Evolutionary conservation across 805 yeast genomes (phyloP).

Genomic region (Lipomyces starkeyi): DNA sequence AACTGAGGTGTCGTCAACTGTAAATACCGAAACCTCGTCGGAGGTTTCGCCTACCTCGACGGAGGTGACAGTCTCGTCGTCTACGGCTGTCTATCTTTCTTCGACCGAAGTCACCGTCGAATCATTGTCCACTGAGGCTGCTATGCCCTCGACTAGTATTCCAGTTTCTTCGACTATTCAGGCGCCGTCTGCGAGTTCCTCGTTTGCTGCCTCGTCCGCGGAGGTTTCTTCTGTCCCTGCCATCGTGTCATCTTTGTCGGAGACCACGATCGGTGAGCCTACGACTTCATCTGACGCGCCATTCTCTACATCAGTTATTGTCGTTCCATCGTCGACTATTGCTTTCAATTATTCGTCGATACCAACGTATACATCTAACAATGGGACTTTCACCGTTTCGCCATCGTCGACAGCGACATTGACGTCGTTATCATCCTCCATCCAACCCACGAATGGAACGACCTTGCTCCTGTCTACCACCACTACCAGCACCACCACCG

Average conservation of each 20-base stretch:
- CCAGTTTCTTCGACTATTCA: background rate
- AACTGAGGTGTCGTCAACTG: background rate
- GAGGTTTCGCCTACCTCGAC: background rate
- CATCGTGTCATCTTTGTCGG: background rate
- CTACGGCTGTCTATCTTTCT: background rate
- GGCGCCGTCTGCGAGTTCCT: background rate
- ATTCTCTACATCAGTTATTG: background rate
- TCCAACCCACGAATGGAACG: background rate
- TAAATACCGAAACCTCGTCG: no score
- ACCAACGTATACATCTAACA: background rate
- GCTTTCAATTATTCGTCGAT: background rate
- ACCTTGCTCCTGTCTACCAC: slow-evolving; percentile 15
- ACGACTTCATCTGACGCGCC: background rate
- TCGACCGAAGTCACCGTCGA: background rate
- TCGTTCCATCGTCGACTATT: slow-evolving; percentile 2
- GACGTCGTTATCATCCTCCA: background rate
- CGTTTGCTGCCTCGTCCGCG: background rate
- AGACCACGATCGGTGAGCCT: slow-evolving; percentile 8
- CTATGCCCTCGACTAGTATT: slow-evolving; percentile 1
- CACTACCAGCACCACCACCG: background rate
- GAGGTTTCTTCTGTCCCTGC: background rate
- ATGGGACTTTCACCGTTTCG: slow-evolving; percentile 3
- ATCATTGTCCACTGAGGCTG: background rate
- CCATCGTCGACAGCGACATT: background rate
- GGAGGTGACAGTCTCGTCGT: background rate